phyloP scores from a whole-genome alignment of 768 basidiomycete genomes.

The Boletus reticuloceps region DNA sequence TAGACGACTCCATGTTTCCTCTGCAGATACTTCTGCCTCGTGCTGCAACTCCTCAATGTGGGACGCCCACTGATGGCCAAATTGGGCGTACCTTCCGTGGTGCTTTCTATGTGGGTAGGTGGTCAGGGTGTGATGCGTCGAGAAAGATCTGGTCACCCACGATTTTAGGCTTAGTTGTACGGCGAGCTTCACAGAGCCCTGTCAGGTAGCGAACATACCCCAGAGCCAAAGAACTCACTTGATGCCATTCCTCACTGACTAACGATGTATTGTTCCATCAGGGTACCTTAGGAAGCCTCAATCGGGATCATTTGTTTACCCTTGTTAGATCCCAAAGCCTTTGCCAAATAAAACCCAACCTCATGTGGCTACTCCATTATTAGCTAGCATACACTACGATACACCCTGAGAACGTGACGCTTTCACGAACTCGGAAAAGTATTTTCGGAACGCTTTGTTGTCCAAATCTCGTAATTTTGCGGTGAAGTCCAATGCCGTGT shows the following conservation, averaged over 20 bases:
- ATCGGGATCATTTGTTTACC: conserved; percentile 27
- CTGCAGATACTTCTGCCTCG: conserved; percentile 70
- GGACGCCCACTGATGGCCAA: not conserved
- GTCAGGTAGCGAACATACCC: conserved; percentile 12
- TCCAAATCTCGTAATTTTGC: conserved; percentile 74
- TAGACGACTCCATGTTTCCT: conserved; percentile 81
- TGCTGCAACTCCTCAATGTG: conserved; percentile 43
- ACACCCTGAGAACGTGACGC: conserved; percentile 54
- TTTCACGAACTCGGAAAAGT: conserved; percentile 81
- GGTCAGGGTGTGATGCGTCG: conserved; percentile 17
- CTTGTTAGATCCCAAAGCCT: conserved; percentile 33
- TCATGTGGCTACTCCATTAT: not conserved
- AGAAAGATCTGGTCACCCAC: conserved; percentile 34
- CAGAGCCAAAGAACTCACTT: conserved; percentile 16
- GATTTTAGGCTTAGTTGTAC: conserved; percentile 38
- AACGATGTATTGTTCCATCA: conserved; percentile 16
- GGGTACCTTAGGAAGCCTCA: conserved; percentile 3
- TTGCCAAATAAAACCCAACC: conserved; percentile 27
- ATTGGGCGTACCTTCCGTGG: conserved; percentile 42
- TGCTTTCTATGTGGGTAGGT: conserved; percentile 37
- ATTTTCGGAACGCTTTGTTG: conserved; percentile 76
- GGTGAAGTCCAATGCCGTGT: conserved; percentile 74
- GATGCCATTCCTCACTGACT: conserved; percentile 27
- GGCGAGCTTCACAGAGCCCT: conserved; percentile 22
- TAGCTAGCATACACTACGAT: conserved; percentile 44